phyloP scores from a whole-genome alignment of 2,329 filamentous ascomycete genomes.

The Thielaviopsis musarum region DNA sequence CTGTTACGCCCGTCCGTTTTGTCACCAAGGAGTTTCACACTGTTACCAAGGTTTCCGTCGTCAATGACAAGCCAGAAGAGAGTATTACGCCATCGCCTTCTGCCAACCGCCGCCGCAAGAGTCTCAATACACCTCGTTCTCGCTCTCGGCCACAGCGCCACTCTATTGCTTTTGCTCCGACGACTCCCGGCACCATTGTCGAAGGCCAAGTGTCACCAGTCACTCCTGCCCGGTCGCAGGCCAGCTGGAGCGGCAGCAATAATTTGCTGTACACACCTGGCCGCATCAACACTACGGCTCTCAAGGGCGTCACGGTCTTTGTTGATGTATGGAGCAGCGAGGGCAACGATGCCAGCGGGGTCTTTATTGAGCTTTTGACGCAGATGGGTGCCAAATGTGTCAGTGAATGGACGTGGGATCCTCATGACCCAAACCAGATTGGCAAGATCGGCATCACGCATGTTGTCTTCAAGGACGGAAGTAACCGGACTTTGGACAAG shows the following conservation, averaged over 20 bases:
- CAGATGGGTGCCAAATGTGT: constrained; percentile 72
- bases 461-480: constrained; percentile 79
- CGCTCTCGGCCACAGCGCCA: constrained; percentile 10
- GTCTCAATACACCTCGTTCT: constrained; percentile 11
- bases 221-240: constrained; percentile 25
- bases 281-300: constrained; percentile 28
- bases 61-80: constrained; percentile 43
- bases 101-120: constrained; percentile 28
- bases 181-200: constrained; percentile 12
- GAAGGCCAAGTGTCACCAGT: constrained; percentile 13
- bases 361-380: constrained; percentile 62
- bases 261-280: constrained; percentile 35
- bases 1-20: constrained; percentile 39
- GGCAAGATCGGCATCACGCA: constrained; percentile 63
- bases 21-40: constrained; percentile 44
- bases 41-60: constrained; percentile 56
- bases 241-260: constrained; percentile 35
- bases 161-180: constrained; percentile 10
- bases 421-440: constrained; percentile 17
- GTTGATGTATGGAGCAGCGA: constrained; percentile 74
- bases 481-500: constrained; percentile 64
- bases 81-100: constrained; percentile 27
- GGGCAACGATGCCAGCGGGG: constrained; percentile 61
- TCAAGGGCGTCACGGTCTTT: constrained; percentile 57
- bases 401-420: constrained; percentile 53